Percentiles rank a stretch among this genome's conserved stretches.
Conservation (phyloP, 2,329 filamentous ascomycete genomes). For the Escovopsis weberi region DNA sequence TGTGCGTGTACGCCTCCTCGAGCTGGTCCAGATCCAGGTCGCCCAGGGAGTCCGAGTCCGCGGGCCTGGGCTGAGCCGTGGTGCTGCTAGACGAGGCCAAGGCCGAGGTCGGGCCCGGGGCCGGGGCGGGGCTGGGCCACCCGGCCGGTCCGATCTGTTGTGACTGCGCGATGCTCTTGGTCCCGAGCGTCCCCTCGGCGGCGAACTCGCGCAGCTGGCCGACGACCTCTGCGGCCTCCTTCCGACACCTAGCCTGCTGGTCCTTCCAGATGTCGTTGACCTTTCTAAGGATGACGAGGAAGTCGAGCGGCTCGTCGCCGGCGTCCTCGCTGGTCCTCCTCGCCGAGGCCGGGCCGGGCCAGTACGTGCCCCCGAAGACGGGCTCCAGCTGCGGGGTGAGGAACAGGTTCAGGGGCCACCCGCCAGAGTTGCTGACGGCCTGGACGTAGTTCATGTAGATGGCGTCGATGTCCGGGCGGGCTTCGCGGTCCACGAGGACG, state of each 20-base stretch:
- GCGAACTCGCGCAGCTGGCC: constrained; percentile 74
- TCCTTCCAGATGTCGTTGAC: constrained; percentile 63
- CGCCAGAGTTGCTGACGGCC: constrained; percentile 75
- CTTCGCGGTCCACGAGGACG: constrained; percentile 84
- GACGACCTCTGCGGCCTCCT: constrained; percentile 72
- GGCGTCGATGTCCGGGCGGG: constrained; percentile 82
- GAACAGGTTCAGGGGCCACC: constrained; percentile 96
- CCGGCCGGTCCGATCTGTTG: constrained; percentile 16
- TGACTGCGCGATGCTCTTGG: constrained; percentile 18
- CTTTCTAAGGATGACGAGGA: constrained; percentile 71
- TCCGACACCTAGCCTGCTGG: constrained; percentile 68
- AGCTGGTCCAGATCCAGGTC: constrained; percentile 78
- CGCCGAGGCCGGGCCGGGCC: constrained; percentile 61
- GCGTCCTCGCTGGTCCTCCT: constrained; percentile 21
- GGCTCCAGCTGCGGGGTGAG: constrained; percentile 85
- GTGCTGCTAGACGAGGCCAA: constrained; percentile 7
- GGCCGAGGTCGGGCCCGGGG: constrained; percentile 8
- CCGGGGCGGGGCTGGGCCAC: constrained; percentile 17
- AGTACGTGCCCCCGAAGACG: constrained; percentile 93
- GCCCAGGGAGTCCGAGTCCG: constrained; percentile 16
- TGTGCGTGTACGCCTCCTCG: constrained; percentile 77
- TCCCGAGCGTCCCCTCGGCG: constrained; percentile 62
- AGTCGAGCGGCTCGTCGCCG: constrained; percentile 53
- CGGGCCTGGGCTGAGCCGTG: constrained; percentile 26
- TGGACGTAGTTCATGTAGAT: constrained; percentile 99